Evolutionary conservation across 495 filamentous ascomycete genomes (phyloP).

Genomic region (Chaetomidium leptoderma): DNA sequence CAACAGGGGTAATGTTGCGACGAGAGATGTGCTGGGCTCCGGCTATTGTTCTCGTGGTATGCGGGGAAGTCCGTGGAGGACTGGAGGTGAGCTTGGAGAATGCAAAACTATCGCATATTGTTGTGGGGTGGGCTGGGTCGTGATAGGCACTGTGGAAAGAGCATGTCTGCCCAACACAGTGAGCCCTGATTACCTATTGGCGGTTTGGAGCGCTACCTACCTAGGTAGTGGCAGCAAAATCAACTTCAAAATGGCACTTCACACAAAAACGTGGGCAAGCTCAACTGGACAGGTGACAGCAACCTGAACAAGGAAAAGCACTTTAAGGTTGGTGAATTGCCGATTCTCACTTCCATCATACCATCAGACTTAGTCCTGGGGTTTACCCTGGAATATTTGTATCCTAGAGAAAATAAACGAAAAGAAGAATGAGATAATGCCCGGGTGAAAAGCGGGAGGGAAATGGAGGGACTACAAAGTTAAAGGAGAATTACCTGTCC

Average conservation of each 20-base stretch:
- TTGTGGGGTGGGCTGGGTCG: background rate
- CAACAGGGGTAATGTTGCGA: background rate
- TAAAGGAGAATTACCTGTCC: too few relatives aligned
- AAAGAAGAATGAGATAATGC: too few relatives aligned
- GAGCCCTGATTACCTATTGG: slow-evolving; percentile 1
- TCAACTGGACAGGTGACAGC: background rate
- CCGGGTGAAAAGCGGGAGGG: too few relatives aligned
- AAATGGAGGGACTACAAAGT: too few relatives aligned
- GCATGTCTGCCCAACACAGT: slow-evolving; percentile 7
- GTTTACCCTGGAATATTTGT: too few relatives aligned
- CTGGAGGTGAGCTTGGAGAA: background rate
- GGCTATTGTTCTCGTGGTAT: background rate
- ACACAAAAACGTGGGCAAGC: slow-evolving; percentile 1
- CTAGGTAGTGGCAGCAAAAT: too few relatives aligned
- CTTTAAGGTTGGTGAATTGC: background rate
- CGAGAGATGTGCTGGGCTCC: background rate
- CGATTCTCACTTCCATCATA: background rate
- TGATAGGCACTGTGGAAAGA: background rate
- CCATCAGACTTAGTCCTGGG: too few relatives aligned
- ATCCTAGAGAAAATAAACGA: too few relatives aligned
- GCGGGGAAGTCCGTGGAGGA: too few relatives aligned
- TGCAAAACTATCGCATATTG: background rate
- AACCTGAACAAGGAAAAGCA: background rate
- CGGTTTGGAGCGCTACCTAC: background rate
- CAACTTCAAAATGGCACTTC: background rate